Base-by-base conservation (phyloP, 306 rosid species). In the Prunus mongolica region DNA sequence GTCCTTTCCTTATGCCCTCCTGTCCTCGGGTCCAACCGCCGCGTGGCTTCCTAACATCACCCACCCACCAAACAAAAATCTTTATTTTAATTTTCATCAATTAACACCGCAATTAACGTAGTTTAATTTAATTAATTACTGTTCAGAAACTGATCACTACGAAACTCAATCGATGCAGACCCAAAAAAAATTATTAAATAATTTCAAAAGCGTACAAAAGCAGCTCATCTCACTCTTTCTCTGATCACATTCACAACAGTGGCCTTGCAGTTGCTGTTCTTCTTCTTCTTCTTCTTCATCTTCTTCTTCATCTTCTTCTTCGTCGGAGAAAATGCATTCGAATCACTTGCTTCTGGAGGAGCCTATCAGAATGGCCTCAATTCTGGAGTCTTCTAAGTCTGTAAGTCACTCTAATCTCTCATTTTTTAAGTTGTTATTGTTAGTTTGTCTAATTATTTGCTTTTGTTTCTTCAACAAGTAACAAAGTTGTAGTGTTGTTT, bases 281-380 rank as follows among this genome's bases (percentile, higher is more conserved):
- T 30, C 62, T 3, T 56, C 64, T 0, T 22, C 24, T 22, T 22
- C 24, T 22, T 0, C 24, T 0, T 22, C 24, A 0, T 58, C 64
- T 0, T 58, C 64, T 54, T 19, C 25, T 44, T 25, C 11, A 24
- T 13, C 34, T 44, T 20, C 6, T 67, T 25, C 60, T 28, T 57
- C 18, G 8, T 25, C 32, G 15, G 27, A 69, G 30, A 81, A 80
- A 67, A 92, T 93, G 97, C 87, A 78, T 15, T 73, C 91, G 6
- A 89, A 73, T 38, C 86, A 90, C 60, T 80, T 93, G 87, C 85
- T 93, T 76, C 91, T 90, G 10, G 93, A 93, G 71, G 97, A 93
- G 83, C 97, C 97, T 0, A 86, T 93, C 34, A 69, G 97, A 83
- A 93, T 93, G 97, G 86, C 90, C 34, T 87, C 97, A 62, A 68